phyloP scores from a whole-genome alignment of 352 stramenopile genomes.

The Elongisporangium senticosum region DNA sequence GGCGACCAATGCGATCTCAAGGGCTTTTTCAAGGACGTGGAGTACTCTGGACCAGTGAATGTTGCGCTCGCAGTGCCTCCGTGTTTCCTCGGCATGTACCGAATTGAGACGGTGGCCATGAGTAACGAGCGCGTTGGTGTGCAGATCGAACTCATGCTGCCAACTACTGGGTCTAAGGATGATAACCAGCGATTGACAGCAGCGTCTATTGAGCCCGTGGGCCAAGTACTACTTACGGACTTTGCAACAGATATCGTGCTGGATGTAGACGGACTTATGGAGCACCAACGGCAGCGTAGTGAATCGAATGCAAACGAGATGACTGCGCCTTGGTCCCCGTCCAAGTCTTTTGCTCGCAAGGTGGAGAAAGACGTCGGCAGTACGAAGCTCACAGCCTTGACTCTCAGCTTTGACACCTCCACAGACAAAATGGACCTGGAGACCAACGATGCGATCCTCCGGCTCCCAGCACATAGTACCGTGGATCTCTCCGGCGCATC shows the following conservation, averaged over 20 bases:
- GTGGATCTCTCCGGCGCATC: constrained; percentile 1
- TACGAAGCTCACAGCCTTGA: constrained; percentile 24
- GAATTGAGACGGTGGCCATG: constrained; percentile 40
- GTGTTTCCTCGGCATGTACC: constrained; percentile 55
- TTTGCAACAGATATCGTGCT: constrained; percentile 47
- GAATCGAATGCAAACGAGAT: constrained; percentile 19
- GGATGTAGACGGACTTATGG: constrained; percentile 52
- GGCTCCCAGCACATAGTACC: constrained; percentile 6
- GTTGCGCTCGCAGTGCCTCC: constrained; percentile 38
- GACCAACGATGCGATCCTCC: not conserved
- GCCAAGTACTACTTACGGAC: constrained; percentile 38
- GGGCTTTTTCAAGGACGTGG: constrained; percentile 56
- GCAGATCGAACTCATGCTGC: constrained; percentile 53
- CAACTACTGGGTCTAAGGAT: constrained; percentile 4
- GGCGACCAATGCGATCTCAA: constrained; percentile 45
- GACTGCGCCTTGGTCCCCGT: constrained; percentile 31
- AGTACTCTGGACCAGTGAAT: constrained; percentile 48
- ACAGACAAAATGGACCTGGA: constrained; percentile 8
- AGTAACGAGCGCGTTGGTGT: constrained; percentile 38
- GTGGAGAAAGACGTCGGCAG: constrained; percentile 26
- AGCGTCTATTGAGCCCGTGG: constrained; percentile 21
- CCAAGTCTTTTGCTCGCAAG: constrained; percentile 18
- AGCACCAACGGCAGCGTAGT: constrained; percentile 29
- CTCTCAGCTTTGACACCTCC: constrained; percentile 19
- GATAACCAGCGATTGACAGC: constrained; percentile 8